These are phyloP conservation scores for Chalaropsis thielavioides DNA, from an alignment of 2,329 filamentous ascomycete genomes.

Conservation along the genomic window DNA sequence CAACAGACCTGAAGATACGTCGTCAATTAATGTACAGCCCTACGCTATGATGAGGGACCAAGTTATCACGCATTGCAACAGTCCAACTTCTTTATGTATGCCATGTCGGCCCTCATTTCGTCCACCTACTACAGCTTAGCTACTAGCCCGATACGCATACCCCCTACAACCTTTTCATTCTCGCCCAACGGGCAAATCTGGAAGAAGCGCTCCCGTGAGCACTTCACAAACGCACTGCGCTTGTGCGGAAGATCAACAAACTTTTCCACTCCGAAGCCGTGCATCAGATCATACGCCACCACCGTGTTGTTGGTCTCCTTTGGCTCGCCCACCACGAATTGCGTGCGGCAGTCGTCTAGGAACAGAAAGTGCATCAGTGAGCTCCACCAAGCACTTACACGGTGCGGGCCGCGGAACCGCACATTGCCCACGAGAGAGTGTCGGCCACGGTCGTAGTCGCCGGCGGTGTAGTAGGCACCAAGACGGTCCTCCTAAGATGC, in stretches of 20 bases:
- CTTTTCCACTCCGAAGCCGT: conserved; percentile 58
- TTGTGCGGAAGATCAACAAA: conserved; percentile 60
- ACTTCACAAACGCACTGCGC: conserved; percentile 51
- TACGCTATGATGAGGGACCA: neutral
- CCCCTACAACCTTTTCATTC: conserved; percentile 41
- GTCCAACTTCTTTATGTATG: neutral
- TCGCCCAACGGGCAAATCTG: conserved; percentile 47
- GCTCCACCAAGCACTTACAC: conserved; percentile 47
- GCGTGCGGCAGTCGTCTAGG: conserved; percentile 45
- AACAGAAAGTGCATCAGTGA: conserved; percentile 49
- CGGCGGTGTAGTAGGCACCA: conserved; percentile 40
- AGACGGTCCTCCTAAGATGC: conserved; percentile 38
- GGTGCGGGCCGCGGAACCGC: conserved; percentile 44
- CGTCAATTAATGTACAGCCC: neutral
- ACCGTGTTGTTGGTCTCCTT: conserved; percentile 56
- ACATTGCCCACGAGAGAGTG: conserved; percentile 46
- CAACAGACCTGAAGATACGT: neutral
- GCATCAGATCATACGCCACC: conserved; percentile 58
- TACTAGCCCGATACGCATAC: conserved; percentile 38
- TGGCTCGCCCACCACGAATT: conserved; percentile 51
- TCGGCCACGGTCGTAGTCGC: conserved; percentile 43
- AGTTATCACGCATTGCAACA: no score
- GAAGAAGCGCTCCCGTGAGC: conserved; percentile 54
- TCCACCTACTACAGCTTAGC: conserved; percentile 33
- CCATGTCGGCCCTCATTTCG: no score